A percentile compares a stretch with the other conserved stretches of the same genome.
Conservation (phyloP, 352 stramenopile species). For the Globisporangium irregulare region DNA sequence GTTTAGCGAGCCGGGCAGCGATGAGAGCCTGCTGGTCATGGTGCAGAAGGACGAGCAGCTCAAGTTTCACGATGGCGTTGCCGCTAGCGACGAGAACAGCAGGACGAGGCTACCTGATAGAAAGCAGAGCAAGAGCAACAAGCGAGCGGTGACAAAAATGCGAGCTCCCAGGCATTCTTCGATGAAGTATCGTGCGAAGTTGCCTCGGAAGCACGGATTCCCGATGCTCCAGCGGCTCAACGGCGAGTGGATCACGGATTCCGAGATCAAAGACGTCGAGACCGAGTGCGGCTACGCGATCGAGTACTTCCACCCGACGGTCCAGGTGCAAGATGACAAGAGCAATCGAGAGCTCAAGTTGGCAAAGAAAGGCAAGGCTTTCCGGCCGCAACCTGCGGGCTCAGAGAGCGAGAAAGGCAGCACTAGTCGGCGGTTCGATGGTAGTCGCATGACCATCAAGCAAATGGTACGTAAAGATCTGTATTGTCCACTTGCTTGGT, state of each 20-base stretch:
- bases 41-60: slow-evolving; percentile 37
- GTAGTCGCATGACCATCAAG: slow-evolving; percentile 63
- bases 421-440: slow-evolving; percentile 38
- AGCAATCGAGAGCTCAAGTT: background rate
- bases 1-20: slow-evolving; percentile 27
- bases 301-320: slow-evolving; percentile 36
- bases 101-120: background rate
- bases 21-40: slow-evolving; percentile 36
- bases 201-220: slow-evolving; percentile 54
- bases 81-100: background rate
- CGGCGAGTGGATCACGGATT: slow-evolving; percentile 54
- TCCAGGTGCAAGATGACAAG: background rate
- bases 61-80: slow-evolving; percentile 14
- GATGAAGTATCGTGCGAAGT: slow-evolving; percentile 34
- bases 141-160: background rate
- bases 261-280: slow-evolving; percentile 48
- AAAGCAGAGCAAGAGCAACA: background rate
- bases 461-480: slow-evolving; percentile 36
- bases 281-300: slow-evolving; percentile 37
- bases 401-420: background rate
- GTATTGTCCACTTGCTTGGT: background rate
- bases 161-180: background rate
- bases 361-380: background rate
- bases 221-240: slow-evolving; percentile 68
- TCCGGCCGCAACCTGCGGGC: background rate